Conservation (phyloP, 805 yeast species). For the Lachancea nothofagi region DNA sequence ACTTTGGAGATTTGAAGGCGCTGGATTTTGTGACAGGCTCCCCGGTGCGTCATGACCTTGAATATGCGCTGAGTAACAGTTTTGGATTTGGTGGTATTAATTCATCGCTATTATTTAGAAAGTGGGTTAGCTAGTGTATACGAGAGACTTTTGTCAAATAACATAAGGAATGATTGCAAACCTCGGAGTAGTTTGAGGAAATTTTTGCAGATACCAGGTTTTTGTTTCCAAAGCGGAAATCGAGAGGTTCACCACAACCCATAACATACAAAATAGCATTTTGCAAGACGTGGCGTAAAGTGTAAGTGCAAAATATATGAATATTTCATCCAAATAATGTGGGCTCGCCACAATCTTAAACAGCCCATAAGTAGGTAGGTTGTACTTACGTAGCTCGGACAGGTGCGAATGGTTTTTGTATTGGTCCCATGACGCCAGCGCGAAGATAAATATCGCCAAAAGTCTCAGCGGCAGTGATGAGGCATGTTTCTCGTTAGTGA, state of each 20-base stretch:
- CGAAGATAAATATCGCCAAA: conserved; percentile 15
- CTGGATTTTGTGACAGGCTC: conserved; percentile 54
- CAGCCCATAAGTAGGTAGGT: conserved; percentile 46
- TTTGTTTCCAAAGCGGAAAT: conserved; percentile 51
- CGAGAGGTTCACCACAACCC: conserved; percentile 42
- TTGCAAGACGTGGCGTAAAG: conserved; percentile 14
- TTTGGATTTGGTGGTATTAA: conserved; percentile 98
- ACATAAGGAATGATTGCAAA: conserved; percentile 11
- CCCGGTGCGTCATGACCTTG: conserved; percentile 38
- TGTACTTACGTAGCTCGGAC: conserved; percentile 48
- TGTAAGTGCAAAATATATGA: conserved; percentile 42
- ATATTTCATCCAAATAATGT: conserved; percentile 63
- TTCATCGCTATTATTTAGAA: conserved; percentile 58
- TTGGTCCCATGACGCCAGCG: conserved; percentile 29
- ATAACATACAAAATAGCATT: conserved; percentile 21
- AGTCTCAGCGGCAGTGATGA: not conserved
- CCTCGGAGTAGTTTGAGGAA: conserved; percentile 9
- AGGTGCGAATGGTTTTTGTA: conserved; percentile 44
- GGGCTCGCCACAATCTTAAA: conserved; percentile 54
- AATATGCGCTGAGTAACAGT: conserved; percentile 74
- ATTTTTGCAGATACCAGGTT: conserved; percentile 38
- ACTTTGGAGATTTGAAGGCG: conserved; percentile 32
- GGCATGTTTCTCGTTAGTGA: not conserved
- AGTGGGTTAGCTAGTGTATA: conserved; percentile 11
- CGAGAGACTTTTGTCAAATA: not conserved